phyloP scores from a whole-genome alignment of 2,329 filamentous ascomycete genomes.

The Ascochyta koolunga region DNA sequence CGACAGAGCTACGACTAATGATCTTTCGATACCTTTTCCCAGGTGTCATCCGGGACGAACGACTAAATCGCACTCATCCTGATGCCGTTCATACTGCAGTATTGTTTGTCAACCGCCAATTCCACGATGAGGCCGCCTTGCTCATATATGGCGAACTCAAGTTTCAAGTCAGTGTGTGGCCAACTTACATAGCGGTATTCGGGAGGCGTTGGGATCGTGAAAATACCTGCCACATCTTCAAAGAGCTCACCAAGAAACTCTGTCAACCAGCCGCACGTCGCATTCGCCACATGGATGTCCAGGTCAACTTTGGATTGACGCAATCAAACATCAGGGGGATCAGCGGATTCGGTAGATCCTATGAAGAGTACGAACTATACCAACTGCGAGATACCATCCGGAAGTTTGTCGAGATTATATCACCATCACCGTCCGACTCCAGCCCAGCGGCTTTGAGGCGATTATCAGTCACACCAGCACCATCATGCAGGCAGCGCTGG shows the following conservation, averaged over 20 bases:
- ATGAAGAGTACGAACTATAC: constrained; percentile 15
- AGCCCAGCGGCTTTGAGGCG: neutral
- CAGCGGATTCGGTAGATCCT: neutral
- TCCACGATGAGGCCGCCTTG: constrained; percentile 17
- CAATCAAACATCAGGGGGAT: neutral
- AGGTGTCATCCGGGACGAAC: neutral
- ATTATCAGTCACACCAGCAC: neutral
- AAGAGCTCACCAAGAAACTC: neutral
- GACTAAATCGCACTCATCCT: neutral
- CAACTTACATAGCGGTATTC: neutral
- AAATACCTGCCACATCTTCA: neutral
- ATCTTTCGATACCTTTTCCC: constrained; percentile 25
- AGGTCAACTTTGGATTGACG: neutral
- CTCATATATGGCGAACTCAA: constrained; percentile 18
- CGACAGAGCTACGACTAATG: constrained; percentile 24
- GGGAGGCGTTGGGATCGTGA: constrained; percentile 2
- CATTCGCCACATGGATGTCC: constrained; percentile 6
- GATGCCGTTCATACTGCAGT: neutral
- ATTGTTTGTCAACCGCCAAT: constrained; percentile 19
- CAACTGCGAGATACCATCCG: constrained; percentile 11
- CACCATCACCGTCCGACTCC: neutral
- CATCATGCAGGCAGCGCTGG: neutral
- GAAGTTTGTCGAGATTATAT: neutral
- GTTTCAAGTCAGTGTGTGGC: constrained; percentile 6
- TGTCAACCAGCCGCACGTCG: constrained; percentile 2